Percentiles rank a stretch among this genome's conserved stretches.
Conservation (phyloP, 768 basidiomycete species). For the Cystofilobasidium capitatum region DNA sequence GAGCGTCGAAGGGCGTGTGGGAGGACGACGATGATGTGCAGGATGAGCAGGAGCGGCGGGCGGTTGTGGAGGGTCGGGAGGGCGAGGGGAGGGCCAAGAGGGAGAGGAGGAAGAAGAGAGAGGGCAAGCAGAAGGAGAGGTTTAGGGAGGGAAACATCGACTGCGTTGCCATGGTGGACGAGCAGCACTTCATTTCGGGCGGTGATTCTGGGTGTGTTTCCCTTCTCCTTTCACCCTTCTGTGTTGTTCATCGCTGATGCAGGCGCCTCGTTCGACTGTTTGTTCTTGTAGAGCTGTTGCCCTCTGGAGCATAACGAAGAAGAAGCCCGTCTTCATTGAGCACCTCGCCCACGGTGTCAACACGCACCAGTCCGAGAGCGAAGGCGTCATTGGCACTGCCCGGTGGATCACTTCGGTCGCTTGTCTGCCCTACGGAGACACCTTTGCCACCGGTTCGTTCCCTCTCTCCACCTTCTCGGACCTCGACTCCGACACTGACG, state of each 20-base stretch:
- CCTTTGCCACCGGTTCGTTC: conserved; percentile 72
- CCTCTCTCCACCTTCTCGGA: neutral
- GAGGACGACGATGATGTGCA: conserved; percentile 46
- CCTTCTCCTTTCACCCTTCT: conserved; percentile 5
- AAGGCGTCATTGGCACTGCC: conserved; percentile 64
- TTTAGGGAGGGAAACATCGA: conserved; percentile 89
- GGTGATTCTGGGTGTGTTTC: conserved; percentile 84
- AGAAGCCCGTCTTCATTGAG: conserved; percentile 85
- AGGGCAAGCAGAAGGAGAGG: conserved; percentile 42
- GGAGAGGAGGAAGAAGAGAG: conserved; percentile 44
- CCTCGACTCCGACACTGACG: neutral
- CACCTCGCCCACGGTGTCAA: conserved; percentile 79
- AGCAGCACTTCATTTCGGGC: conserved; percentile 80
- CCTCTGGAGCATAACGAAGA: conserved; percentile 83
- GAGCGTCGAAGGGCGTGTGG: conserved; percentile 57
- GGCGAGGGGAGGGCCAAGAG: conserved; percentile 46
- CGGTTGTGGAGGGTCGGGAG: conserved; percentile 37
- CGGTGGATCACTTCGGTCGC: conserved; percentile 86
- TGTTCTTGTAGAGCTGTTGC: conserved; percentile 59
- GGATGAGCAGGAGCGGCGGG: conserved; percentile 55
- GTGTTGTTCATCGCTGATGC: neutral
- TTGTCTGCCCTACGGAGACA: conserved; percentile 73
- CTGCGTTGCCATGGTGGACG: conserved; percentile 88
- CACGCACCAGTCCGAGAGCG: conserved; percentile 58
- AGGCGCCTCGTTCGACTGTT: neutral